These are phyloP conservation scores for Pestalotiopsis sp. DNA, from an alignment of 2,329 filamentous ascomycete genomes.

Conservation along the genomic window DNA sequence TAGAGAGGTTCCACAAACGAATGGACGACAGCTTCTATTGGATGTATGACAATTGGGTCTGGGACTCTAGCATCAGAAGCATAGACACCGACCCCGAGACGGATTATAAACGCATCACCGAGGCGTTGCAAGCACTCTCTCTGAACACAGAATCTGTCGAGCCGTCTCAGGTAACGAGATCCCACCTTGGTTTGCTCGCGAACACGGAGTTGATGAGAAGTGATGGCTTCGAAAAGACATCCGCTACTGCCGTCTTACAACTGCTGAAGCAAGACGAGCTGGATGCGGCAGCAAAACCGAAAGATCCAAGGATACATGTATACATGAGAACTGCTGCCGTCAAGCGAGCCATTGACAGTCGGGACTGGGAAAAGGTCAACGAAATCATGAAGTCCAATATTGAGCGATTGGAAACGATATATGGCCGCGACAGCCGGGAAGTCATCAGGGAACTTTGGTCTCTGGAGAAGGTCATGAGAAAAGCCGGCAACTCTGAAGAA, in stretches of 20 bases:
- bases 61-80: constrained; percentile 3
- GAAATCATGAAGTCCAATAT: not conserved
- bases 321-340: not conserved
- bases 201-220: not conserved
- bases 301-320: not conserved
- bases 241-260: not conserved
- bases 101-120: not conserved
- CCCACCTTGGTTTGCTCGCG: constrained; percentile 4
- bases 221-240: constrained; percentile 6
- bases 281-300: not conserved
- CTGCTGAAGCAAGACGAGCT: not conserved
- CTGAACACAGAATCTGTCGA: not conserved
- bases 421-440: not conserved
- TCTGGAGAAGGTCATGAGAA: constrained; percentile 8
- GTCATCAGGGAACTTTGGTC: constrained; percentile 11
- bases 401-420: not conserved
- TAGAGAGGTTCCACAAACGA: not conserved
- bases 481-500: not conserved
- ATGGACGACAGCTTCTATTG: constrained; percentile 1
- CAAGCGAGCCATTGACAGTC: not conserved
- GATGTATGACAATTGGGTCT: constrained; percentile 13
- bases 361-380: not conserved
- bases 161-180: not conserved
- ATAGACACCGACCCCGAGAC: constrained; percentile 1
- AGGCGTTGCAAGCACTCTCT: not conserved